Percentiles rank a stretch among this genome's conserved stretches.
These are phyloP conservation scores for Russula compacta DNA, from an alignment of 768 basidiomycete genomes.

Conservation along the genomic window DNA sequence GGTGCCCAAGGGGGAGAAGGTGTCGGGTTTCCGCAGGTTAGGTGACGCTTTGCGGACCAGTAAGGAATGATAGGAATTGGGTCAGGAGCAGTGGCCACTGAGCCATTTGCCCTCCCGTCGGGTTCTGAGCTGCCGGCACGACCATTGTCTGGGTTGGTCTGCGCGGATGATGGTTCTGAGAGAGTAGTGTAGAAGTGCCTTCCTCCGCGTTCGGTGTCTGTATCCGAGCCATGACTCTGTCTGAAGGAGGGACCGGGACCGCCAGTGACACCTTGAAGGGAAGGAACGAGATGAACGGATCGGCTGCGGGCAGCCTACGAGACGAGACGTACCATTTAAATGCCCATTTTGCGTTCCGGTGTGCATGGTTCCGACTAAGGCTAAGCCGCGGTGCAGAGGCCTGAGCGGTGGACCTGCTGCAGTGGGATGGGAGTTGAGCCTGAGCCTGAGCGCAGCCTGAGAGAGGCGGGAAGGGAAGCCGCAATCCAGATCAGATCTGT, in stretches of 20 bases:
- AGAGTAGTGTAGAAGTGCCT: slow-evolving; percentile 24
- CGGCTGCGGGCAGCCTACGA: not conserved
- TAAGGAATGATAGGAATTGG: slow-evolving; percentile 61
- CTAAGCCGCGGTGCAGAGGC: not conserved
- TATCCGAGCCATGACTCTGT: slow-evolving; percentile 23
- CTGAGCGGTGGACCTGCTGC: not conserved
- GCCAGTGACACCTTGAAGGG: slow-evolving; percentile 10
- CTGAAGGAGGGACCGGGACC: slow-evolving; percentile 16
- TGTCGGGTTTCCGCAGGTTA: slow-evolving; percentile 80
- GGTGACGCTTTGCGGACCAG: slow-evolving; percentile 84
- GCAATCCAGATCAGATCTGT: not conserved
- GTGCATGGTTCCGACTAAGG: slow-evolving; percentile 1
- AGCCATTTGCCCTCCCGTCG: slow-evolving; percentile 25
- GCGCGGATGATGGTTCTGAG: slow-evolving; percentile 27
- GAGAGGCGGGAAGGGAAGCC: not conserved
- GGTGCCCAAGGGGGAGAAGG: slow-evolving; percentile 58
- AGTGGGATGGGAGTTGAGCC: not conserved
- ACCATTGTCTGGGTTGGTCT: slow-evolving; percentile 17
- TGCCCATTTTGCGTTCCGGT: slow-evolving; percentile 12
- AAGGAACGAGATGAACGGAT: not conserved
- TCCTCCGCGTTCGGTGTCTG: slow-evolving; percentile 27
- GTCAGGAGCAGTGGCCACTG: slow-evolving; percentile 28
- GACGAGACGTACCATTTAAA: slow-evolving; percentile 8
- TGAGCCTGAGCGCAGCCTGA: no score
- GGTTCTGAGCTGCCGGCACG: slow-evolving; percentile 26